These are phyloP conservation scores for Purpureocillium takamizusanense DNA, from an alignment of 2,329 filamentous ascomycete genomes.

Conservation along the genomic window DNA sequence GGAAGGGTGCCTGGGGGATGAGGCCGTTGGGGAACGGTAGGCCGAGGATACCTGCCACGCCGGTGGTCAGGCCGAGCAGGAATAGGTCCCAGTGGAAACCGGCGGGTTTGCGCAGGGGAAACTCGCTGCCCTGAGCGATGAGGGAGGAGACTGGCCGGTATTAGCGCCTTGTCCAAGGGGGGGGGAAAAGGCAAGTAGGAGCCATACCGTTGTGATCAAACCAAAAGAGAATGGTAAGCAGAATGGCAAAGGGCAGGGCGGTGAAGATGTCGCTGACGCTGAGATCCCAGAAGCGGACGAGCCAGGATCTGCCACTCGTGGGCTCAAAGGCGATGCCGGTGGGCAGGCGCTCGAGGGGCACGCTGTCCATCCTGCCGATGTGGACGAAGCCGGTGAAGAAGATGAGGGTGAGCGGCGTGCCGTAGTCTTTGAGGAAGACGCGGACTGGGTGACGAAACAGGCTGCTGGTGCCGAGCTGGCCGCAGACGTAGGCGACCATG, in stretches of 20 bases:
- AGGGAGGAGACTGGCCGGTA: constrained; percentile 58
- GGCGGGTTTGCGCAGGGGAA: constrained; percentile 69
- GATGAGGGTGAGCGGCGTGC: constrained; percentile 70
- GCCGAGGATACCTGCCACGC: constrained; percentile 64
- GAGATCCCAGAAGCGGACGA: constrained; percentile 76
- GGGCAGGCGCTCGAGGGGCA: constrained; percentile 63
- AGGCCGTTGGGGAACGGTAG: constrained; percentile 76
- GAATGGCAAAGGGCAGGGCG: constrained; percentile 76
- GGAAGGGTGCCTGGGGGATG: constrained; percentile 76
- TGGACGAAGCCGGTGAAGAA: constrained; percentile 90
- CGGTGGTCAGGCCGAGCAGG: constrained; percentile 69
- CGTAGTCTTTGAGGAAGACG: constrained; percentile 83
- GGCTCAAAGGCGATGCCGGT: constrained; percentile 72
- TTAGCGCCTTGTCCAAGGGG: neutral
- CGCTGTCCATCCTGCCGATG: constrained; percentile 68
- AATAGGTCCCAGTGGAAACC: constrained; percentile 84
- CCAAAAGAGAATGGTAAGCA: constrained; percentile 79
- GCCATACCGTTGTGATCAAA: constrained; percentile 75
- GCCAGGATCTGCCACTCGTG: constrained; percentile 64
- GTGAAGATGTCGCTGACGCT: constrained; percentile 65
- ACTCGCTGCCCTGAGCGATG: constrained; percentile 76
- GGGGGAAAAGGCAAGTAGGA: neutral
- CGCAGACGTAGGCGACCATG: constrained; percentile 65
- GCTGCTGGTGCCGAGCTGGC: constrained; percentile 58
- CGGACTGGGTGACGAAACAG: constrained; percentile 68